A percentile compares a stretch with the other conserved stretches of the same genome.
phyloP scores from a whole-genome alignment of 306 rosid genomes.

The Hippophae rhamnoides region DNA sequence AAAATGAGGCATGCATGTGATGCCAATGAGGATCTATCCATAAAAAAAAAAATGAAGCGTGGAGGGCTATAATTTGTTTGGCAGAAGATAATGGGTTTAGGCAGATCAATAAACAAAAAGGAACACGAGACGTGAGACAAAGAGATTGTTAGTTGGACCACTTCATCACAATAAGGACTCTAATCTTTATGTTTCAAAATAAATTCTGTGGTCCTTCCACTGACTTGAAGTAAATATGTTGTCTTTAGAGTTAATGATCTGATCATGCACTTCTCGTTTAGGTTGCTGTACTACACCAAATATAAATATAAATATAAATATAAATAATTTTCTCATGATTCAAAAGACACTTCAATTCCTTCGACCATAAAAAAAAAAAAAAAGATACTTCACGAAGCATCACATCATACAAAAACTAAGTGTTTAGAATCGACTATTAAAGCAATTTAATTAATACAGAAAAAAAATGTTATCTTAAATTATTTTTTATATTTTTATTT shows the following conservation, averaged over 20 bases:
- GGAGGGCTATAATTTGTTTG: background rate
- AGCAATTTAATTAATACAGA: no score
- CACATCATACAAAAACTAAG: no score
- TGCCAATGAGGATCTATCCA: no score
- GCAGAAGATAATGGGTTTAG: constrained; percentile 5
- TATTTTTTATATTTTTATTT: no score
- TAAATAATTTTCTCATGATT: background rate
- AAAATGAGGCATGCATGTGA: no score
- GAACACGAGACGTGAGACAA: constrained; percentile 30
- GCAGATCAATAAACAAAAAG: constrained; percentile 3
- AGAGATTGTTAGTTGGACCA: constrained; percentile 48
- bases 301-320: background rate
- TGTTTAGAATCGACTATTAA: no score
- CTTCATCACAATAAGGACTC: constrained; percentile 25
- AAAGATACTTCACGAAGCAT: no score
- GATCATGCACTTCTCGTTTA: no score
- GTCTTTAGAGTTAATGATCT: background rate
- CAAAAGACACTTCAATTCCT: no score
- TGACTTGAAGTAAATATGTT: constrained; percentile 24
- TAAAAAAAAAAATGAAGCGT: background rate
- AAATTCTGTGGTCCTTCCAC: constrained; percentile 54
- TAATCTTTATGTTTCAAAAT: constrained; percentile 53
- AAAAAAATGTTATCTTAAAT: no score
- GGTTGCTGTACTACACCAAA: background rate
- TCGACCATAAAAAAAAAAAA: no score